Evolutionary conservation across 2,329 filamentous ascomycete genomes (phyloP).

Genomic region (Cordyceps javanica): DNA sequence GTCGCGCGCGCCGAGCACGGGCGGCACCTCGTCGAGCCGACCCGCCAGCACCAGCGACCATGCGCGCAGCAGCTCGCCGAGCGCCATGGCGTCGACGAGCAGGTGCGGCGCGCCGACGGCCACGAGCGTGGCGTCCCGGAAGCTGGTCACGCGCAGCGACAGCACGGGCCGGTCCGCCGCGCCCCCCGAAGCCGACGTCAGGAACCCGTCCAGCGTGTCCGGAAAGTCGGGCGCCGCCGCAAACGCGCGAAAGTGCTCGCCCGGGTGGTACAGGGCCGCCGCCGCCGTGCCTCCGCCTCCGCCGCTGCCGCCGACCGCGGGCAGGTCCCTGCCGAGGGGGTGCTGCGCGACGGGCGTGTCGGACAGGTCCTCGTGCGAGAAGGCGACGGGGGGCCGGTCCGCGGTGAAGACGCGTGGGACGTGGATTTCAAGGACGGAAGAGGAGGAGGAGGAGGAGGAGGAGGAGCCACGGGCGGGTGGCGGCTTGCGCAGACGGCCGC

Average conservation of each 20-base stretch:
- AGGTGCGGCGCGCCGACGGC: slow-evolving; percentile 39
- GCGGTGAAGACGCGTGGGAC: background rate
- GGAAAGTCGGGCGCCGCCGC: background rate
- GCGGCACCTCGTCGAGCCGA: slow-evolving; percentile 31
- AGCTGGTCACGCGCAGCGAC: slow-evolving; percentile 39
- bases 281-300: too few relatives aligned
- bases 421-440: background rate
- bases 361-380: background rate
- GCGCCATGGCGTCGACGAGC: slow-evolving; percentile 38
- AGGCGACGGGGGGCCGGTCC: background rate
- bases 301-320: too few relatives aligned
- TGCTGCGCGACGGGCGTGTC: background rate
- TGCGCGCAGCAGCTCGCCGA: slow-evolving; percentile 31
- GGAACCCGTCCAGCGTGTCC: background rate
- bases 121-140: slow-evolving; percentile 41
- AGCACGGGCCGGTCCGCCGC: slow-evolving; percentile 40
- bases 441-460: too few relatives aligned
- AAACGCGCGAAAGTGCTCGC: background rate
- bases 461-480: too few relatives aligned
- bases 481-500: slow-evolving; percentile 32
- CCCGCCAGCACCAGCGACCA: slow-evolving; percentile 40
- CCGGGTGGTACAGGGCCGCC: too few relatives aligned
- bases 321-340: background rate
- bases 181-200: too few relatives aligned
- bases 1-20: slow-evolving; percentile 15